These are phyloP conservation scores for Nannizziopsis arthrosporioides DNA, from an alignment of 2,329 filamentous ascomycete species.

Conservation along the genomic window DNA sequence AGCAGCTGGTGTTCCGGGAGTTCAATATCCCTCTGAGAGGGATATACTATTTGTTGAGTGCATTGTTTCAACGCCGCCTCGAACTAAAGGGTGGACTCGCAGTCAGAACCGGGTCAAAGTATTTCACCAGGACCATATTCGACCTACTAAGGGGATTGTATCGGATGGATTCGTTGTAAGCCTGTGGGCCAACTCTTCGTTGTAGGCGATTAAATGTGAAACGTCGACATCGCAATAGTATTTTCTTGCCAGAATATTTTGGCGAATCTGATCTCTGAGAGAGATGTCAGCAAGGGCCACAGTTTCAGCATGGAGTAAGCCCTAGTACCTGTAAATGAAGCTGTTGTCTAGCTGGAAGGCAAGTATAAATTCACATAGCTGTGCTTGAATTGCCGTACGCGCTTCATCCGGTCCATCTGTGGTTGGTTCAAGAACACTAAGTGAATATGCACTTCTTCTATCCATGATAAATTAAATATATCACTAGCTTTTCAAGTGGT, in stretches of 20 bases:
- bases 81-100: slow-evolving; percentile 48
- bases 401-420: slow-evolving; percentile 57
- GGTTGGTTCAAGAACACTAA: slow-evolving; percentile 64
- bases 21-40: slow-evolving; percentile 53
- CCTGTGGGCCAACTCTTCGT: slow-evolving; percentile 85
- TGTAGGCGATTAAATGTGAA: slow-evolving; percentile 87
- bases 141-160: slow-evolving; percentile 74
- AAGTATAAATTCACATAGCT: slow-evolving; percentile 81
- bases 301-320: background rate
- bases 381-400: slow-evolving; percentile 59
- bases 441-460: slow-evolving; percentile 71
- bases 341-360: slow-evolving; percentile 88
- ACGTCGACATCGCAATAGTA: slow-evolving; percentile 96
- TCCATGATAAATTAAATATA: slow-evolving; percentile 50
- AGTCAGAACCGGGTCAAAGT: slow-evolving; percentile 3
- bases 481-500: background rate
- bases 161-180: slow-evolving; percentile 83
- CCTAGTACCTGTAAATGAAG: slow-evolving; percentile 74
- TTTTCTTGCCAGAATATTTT: slow-evolving; percentile 87
- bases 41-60: slow-evolving; percentile 86
- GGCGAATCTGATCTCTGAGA: slow-evolving; percentile 76
- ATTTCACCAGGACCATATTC: background rate
- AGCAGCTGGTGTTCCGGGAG: slow-evolving; percentile 90
- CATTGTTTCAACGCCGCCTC: slow-evolving; percentile 81
- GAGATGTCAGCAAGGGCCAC: background rate